Conservation (phyloP, 164 flowering plant species). For the Litsea cubeba region DNA sequence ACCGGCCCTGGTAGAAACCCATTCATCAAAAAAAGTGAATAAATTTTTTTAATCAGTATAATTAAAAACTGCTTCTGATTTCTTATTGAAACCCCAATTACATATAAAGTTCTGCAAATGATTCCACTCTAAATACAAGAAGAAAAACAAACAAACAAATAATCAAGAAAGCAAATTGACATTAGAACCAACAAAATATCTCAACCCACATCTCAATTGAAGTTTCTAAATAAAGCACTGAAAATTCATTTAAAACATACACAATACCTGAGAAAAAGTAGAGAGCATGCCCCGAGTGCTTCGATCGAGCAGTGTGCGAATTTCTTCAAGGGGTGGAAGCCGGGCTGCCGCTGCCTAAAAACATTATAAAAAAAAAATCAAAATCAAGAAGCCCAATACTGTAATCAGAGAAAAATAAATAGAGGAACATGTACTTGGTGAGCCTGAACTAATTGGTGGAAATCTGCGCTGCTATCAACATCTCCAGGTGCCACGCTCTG, state of each 20-base stretch:
- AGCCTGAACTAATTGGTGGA: conserved; percentile 45
- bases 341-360: conserved; percentile 62
- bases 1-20: not conserved
- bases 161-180: not conserved
- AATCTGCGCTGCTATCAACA: conserved; percentile 19
- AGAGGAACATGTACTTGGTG: conserved; percentile 45
- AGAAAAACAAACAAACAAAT: not conserved
- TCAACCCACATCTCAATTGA: not conserved
- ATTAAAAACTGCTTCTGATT: not conserved
- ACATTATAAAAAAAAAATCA: not conserved
- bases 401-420: not conserved
- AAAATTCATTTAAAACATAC: not conserved
- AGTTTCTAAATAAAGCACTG: not conserved
- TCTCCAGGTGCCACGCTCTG: conserved; percentile 35
- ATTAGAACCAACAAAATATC: not conserved
- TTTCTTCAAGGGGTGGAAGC: conserved; percentile 67
- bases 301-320: conserved; percentile 56
- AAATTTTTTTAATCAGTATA: no score
- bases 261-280: conserved; percentile 63
- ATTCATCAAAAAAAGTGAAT: not conserved
- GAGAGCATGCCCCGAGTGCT: conserved; percentile 69
- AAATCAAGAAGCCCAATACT: no score
- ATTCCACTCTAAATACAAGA: not conserved
- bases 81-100: not conserved
- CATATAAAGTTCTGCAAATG: not conserved